Evolutionary conservation across 176 grass and related monocot genomes (phyloP), one percentile per base, ranked within the genome.

Genomic region (Bonia amplexicaulis): DNA sequence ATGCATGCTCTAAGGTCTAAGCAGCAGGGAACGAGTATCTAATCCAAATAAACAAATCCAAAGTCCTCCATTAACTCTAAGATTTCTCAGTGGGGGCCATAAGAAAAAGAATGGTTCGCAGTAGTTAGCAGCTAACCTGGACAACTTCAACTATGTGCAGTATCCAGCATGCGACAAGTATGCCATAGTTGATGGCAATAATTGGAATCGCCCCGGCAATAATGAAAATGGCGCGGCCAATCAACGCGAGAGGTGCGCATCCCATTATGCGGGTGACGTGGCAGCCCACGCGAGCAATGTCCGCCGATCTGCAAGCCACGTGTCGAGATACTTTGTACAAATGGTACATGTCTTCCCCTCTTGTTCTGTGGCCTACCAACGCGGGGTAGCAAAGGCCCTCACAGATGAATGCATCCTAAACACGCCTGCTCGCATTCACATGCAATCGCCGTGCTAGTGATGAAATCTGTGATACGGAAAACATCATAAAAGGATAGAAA

Each of bases 211-310:
- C 49, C 66, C 87, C 80, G 84, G 7, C 80, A 88, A 67, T 69
- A 84, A 23, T 81, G 87, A 25, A 57, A 41, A 76, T 71, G 74
- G 7, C 47, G 80, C 80, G 87, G 66, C 9, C 87, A 55, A 75
- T 75, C 29, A 55, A 19, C 72, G 37, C 26, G 72, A 55, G 15
- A 22, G 72, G 72, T 12, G 49, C 16, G 19, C 48, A 25, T 11
- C 49, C 49, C 49, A 37, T 54, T 15, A 9, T 12, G 72, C 37
- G 33, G 72, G 49, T 37, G 72, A 55, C 72, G 49, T 74, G 72
- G 27, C 72, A 55, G 9, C 72, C 16, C 48, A 33, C 9, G 72
- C 48, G 48, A 1, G 13, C 72, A 1, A 20, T 74, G 49, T 9
- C 26, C 6, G 72, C 46, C 33, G 48, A 74, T 13, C 72, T 74